Evolutionary conservation across 2,329 filamentous ascomycete species (phyloP).

Genomic region (Huntiella omanensis): DNA sequence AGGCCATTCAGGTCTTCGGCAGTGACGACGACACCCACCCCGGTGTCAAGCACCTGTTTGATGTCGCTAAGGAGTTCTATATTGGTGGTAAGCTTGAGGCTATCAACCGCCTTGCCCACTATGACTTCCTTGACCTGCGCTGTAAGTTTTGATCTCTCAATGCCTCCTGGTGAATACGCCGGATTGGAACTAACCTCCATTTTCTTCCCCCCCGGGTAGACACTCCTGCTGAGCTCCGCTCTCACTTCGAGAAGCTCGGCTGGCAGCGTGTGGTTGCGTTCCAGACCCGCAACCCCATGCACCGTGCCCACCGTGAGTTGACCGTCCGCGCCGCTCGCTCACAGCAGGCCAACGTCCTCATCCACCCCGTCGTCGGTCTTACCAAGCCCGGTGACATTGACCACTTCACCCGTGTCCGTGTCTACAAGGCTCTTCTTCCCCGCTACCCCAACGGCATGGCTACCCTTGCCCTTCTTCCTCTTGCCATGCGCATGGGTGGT

Average conservation of each 20-base stretch:
- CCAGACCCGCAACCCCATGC: slow-evolving; percentile 99
- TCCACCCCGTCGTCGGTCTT: slow-evolving; percentile 93
- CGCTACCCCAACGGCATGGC: slow-evolving; percentile 99
- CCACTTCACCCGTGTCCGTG: slow-evolving; percentile 96
- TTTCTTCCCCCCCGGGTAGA: slow-evolving; percentile 27
- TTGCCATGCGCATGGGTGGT: slow-evolving; percentile 98
- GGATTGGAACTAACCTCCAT: neutral
- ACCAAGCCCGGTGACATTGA: slow-evolving; percentile 99
- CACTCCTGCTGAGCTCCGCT: slow-evolving; percentile 81
- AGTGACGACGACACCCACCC: slow-evolving; percentile 80
- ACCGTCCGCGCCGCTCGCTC: slow-evolving; percentile 91
- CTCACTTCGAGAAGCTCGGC: slow-evolving; percentile 98
- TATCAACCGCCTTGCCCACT: slow-evolving; percentile 88
- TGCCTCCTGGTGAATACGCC: neutral
- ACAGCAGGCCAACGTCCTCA: slow-evolving; percentile 94
- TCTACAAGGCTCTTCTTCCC: slow-evolving; percentile 91
- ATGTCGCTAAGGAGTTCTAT: slow-evolving; percentile 69
- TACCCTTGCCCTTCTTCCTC: slow-evolving; percentile 76
- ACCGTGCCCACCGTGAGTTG: slow-evolving; percentile 92
- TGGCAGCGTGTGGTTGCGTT: slow-evolving; percentile 97
- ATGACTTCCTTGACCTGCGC: slow-evolving; percentile 93
- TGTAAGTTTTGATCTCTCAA: slow-evolving; percentile 35
- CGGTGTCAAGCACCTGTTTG: slow-evolving; percentile 75
- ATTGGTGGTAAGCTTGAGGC: slow-evolving; percentile 92
- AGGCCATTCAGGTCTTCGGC: slow-evolving; percentile 88